These are phyloP conservation scores for Iberis pinnata DNA, from an alignment of 345 rosid genomes.

Conservation along the genomic window DNA sequence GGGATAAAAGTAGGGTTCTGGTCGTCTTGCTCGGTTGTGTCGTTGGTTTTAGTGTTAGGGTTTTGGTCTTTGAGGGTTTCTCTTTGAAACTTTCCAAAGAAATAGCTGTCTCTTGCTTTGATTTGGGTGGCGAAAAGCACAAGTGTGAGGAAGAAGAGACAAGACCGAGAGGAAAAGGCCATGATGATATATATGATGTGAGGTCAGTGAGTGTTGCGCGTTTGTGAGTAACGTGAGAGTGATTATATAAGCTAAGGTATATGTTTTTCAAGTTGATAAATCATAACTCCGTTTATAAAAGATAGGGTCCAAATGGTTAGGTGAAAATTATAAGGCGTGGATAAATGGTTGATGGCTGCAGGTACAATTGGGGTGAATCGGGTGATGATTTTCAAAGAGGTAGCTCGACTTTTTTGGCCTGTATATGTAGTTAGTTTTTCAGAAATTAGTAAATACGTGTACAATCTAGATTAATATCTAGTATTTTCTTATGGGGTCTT, in stretches of 20 bases:
- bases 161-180: constrained; percentile 22
- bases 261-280: background rate
- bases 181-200: constrained; percentile 21
- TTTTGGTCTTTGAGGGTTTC: background rate
- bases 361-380: constrained; percentile 12
- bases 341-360: constrained; percentile 14
- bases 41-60: constrained; percentile 18
- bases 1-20: constrained; percentile 28
- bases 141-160: constrained; percentile 21
- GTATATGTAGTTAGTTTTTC: background rate
- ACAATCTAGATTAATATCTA: no score
- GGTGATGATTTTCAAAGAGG: constrained; percentile 22
- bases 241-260: constrained; percentile 1
- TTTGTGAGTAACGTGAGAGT: constrained; percentile 11
- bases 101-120: constrained; percentile 29
- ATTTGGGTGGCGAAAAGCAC: constrained; percentile 19
- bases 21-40: constrained; percentile 17
- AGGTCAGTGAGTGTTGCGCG: no score
- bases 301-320: constrained; percentile 24
- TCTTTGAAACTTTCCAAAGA: constrained; percentile 30
- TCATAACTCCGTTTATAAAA: no score
- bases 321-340: constrained; percentile 14
- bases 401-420: constrained; percentile 13
- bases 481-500: no score
- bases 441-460: background rate